Conservation (phyloP, 2,329 filamentous ascomycete species). For the Cladosporium sp. region DNA sequence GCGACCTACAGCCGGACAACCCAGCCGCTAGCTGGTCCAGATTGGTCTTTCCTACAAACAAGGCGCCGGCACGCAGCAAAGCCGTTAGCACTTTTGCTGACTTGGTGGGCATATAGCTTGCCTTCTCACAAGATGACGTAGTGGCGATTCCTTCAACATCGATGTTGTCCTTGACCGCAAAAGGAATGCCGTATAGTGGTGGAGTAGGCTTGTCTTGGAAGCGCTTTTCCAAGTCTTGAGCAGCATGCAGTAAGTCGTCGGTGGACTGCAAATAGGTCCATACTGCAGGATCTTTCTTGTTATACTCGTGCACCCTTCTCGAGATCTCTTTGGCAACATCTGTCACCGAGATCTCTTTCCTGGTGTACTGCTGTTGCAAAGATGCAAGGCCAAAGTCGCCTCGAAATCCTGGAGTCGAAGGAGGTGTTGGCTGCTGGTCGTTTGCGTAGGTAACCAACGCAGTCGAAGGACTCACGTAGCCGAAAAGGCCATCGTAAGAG, state of each 20-base stretch:
- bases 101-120: constrained; percentile 43
- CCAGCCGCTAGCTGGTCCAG: constrained; percentile 62
- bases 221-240: constrained; percentile 37
- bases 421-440: constrained; percentile 30
- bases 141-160: constrained; percentile 50
- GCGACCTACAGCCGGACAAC: constrained; percentile 55
- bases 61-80: constrained; percentile 48
- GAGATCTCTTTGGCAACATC: constrained; percentile 43
- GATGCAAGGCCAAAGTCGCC: constrained; percentile 42
- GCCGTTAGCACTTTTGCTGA: constrained; percentile 51
- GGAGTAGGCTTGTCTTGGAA: constrained; percentile 41
- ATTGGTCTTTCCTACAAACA: constrained; percentile 59
- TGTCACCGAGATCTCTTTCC: constrained; percentile 41
- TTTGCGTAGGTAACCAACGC: constrained; percentile 36
- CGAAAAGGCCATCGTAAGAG: constrained; percentile 50
- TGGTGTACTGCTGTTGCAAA: constrained; percentile 42
- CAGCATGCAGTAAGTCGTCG: constrained; percentile 38
- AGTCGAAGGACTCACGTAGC: constrained; percentile 36
- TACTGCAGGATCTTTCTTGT: constrained; percentile 44
- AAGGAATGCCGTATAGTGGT: constrained; percentile 54
- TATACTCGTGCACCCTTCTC: constrained; percentile 47
- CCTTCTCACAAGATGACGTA: constrained; percentile 50
- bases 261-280: constrained; percentile 47
- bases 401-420: constrained; percentile 37
- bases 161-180: constrained; percentile 55